phyloP scores from a whole-genome alignment of 495 filamentous ascomycete species.

The Aspergillus bertholletiae region DNA sequence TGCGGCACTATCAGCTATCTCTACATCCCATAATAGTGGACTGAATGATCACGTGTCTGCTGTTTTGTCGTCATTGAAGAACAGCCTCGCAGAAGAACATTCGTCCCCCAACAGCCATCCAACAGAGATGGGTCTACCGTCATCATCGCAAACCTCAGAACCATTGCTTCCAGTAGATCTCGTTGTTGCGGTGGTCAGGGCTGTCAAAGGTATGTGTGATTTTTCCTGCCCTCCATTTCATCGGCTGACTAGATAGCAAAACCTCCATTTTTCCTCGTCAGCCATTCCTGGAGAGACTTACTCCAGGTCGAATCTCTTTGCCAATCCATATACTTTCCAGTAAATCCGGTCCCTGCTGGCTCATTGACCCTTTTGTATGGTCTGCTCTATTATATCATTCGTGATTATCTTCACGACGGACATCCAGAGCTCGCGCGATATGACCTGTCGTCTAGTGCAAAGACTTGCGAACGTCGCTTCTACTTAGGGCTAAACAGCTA shows the following conservation, averaged over 20 bases:
- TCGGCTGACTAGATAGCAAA: constrained; percentile 14
- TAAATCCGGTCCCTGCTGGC: constrained; percentile 15
- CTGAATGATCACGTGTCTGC: constrained; percentile 19
- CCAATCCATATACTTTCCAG: constrained; percentile 24
- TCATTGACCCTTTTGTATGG: constrained; percentile 18
- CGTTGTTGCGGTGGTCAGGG: constrained; percentile 20
- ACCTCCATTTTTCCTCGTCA: constrained; percentile 24
- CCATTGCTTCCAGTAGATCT: constrained; percentile 19
- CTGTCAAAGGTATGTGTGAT: constrained; percentile 16
- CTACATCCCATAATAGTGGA: constrained; percentile 1
- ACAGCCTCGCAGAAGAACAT: constrained; percentile 15
- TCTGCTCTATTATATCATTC: constrained; percentile 21
- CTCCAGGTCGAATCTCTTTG: constrained; percentile 19
- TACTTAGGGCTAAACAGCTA: constrained; percentile 14
- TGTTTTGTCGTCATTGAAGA: constrained; percentile 16
- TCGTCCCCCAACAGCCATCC: not conserved
- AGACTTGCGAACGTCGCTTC: constrained; percentile 18
- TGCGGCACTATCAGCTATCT: constrained; percentile 21
- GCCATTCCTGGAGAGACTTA: constrained; percentile 22
- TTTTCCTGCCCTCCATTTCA: too few relatives aligned
- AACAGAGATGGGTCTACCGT: not conserved
- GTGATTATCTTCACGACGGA: constrained; percentile 22
- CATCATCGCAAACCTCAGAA: constrained; percentile 3
- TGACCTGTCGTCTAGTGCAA: constrained; percentile 9
- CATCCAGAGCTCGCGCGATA: constrained; percentile 15